Evolutionary conservation across 805 yeast genomes (phyloP).

Genomic region (Nematodospora valgi): DNA sequence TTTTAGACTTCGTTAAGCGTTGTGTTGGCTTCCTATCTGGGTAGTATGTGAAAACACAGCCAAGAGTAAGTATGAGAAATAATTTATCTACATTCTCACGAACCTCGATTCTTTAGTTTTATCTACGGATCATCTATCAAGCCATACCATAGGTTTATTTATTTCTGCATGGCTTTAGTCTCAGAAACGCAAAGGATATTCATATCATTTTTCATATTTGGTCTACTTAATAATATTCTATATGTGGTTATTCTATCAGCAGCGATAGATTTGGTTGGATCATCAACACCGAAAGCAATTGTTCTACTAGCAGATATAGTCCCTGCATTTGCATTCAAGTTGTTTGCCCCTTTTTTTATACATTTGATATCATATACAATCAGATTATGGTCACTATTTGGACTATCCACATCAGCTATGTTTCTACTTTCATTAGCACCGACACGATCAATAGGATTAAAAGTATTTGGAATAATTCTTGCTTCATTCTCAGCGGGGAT

Average conservation of each 20-base stretch:
- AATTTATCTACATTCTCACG: no score
- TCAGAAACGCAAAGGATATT: constrained; percentile 26
- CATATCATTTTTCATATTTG: constrained; percentile 73
- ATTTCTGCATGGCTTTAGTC: no score
- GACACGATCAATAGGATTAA: constrained; percentile 28
- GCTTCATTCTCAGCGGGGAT: constrained; percentile 86
- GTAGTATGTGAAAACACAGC: no score
- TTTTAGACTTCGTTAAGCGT: no score
- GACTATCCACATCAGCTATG: constrained; percentile 73
- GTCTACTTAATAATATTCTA: constrained; percentile 80
- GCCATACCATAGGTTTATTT: no score
- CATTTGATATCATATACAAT: constrained; percentile 57
- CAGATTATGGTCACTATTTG: constrained; percentile 55
- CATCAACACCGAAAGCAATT: constrained; percentile 75
- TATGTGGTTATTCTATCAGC: constrained; percentile 91
- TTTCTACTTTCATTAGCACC: constrained; percentile 48
- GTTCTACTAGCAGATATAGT: constrained; percentile 83
- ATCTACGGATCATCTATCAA: no score
- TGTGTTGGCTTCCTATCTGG: no score
- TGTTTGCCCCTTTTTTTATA: constrained; percentile 74
- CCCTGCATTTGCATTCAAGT: constrained; percentile 74
- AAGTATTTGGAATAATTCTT: constrained; percentile 65
- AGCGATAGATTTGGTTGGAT: constrained; percentile 88
- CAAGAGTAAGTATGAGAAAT: no score
- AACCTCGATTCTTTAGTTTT: no score